These are phyloP conservation scores for Trichoderma simmonsii DNA, from an alignment of 2,329 filamentous ascomycete genomes.

Conservation along the genomic window DNA sequence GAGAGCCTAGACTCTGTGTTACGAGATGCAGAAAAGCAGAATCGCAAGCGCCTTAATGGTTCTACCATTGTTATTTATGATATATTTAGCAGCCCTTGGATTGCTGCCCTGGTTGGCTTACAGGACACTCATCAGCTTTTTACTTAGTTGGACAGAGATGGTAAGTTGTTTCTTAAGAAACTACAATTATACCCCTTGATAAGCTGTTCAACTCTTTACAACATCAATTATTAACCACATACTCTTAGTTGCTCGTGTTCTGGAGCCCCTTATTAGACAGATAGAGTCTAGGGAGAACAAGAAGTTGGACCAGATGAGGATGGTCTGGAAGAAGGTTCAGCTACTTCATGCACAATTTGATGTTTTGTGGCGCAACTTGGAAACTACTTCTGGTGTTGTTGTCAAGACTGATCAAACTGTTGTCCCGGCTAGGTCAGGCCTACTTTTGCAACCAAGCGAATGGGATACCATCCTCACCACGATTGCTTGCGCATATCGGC, in stretches of 20 bases:
- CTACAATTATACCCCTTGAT: neutral
- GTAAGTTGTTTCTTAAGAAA: neutral
- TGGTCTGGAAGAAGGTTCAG: neutral
- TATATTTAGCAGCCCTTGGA: neutral
- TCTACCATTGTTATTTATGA: neutral
- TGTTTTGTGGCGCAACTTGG: neutral
- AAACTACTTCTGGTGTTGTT: neutral
- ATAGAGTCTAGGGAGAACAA: neutral
- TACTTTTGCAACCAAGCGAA: neutral
- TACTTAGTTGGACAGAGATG: neutral
- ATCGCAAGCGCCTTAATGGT: neutral
- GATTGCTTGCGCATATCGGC: neutral
- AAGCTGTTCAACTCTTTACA: neutral
- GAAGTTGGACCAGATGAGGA: neutral
- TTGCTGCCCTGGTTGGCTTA: neutral
- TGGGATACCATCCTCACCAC: neutral
- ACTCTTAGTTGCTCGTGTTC: neutral
- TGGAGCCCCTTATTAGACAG: neutral
- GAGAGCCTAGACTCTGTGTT: neutral
- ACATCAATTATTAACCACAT: neutral
- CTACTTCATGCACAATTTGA: neutral
- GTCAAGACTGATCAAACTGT: neutral
- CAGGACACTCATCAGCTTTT: neutral
- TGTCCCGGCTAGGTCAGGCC: neutral
- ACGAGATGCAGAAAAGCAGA: neutral